Evolutionary conservation across 2,329 filamentous ascomycete species (phyloP).

Genomic region (Bimuria novae-zelandiae): DNA sequence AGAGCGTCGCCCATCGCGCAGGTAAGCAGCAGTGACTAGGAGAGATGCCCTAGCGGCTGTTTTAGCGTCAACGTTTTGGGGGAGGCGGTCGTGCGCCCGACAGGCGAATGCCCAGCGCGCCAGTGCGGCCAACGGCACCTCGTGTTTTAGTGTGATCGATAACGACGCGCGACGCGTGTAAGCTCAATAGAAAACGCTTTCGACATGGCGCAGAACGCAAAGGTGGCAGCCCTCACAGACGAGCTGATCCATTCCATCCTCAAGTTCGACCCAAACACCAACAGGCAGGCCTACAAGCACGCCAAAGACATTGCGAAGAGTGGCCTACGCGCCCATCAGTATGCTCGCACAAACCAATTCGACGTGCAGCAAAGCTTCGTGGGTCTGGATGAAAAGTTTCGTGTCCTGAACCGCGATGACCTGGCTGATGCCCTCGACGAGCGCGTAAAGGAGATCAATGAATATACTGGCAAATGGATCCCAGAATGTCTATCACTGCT

Average conservation of each 20-base stretch:
- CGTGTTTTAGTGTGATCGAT: no score
- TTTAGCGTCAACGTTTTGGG: no score
- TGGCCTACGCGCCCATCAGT: conserved; percentile 47
- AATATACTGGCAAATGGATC: conserved; percentile 64
- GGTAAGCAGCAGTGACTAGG: no score
- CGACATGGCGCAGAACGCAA: conserved; percentile 72
- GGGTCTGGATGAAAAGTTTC: conserved; percentile 81
- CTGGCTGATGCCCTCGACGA: conserved; percentile 71
- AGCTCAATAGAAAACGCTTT: neutral
- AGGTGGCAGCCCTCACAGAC: conserved; percentile 67
- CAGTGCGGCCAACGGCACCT: no score
- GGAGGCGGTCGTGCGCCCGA: no score
- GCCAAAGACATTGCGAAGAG: conserved; percentile 47
- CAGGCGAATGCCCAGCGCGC: no score
- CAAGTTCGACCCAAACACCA: conserved; percentile 48
- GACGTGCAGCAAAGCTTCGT: conserved; percentile 48
- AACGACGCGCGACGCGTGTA: neutral
- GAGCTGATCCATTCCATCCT: conserved; percentile 71
- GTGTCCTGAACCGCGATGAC: conserved; percentile 76
- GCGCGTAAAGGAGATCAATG: conserved; percentile 64
- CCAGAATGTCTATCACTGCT: conserved; percentile 81
- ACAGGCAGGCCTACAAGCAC: conserved; percentile 43
- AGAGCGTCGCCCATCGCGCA: neutral
- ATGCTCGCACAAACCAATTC: conserved; percentile 55
- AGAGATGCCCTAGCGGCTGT: no score